A percentile compares a stretch with the other conserved stretches of the same genome.
phyloP scores from a whole-genome alignment of 202 grass and related monocot genomes.

The Cymbopogon flexuosus region DNA sequence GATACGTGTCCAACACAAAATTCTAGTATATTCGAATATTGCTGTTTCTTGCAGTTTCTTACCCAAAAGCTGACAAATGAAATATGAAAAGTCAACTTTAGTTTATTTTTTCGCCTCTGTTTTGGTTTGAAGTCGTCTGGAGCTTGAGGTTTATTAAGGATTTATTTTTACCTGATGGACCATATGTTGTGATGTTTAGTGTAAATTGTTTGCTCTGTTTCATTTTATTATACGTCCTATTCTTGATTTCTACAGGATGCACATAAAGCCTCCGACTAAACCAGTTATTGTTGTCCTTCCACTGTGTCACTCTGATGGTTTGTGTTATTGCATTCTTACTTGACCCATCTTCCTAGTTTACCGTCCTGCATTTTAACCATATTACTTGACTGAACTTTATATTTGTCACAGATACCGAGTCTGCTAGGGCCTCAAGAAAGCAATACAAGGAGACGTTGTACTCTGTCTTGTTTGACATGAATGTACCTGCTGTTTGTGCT shows the following conservation, averaged over 20 bases:
- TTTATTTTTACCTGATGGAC: not conserved
- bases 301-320: conserved; percentile 81
- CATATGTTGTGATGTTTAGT: not conserved
- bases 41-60: not conserved
- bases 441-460: conserved; percentile 76
- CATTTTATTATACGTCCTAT: not conserved
- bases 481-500: conserved; percentile 85
- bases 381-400: not conserved
- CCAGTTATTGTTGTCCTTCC: conserved; percentile 82
- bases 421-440: conserved; percentile 82
- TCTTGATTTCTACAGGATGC: conserved; percentile 56
- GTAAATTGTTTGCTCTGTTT: not conserved
- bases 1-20: no score
- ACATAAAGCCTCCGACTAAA: conserved; percentile 81
- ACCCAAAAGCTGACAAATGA: not conserved
- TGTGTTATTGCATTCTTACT: conserved; percentile 31
- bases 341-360: not conserved
- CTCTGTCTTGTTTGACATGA: conserved; percentile 91
- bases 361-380: not conserved
- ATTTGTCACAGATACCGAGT: conserved; percentile 69
- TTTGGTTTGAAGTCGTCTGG: not conserved
- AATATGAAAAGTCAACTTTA: not conserved
- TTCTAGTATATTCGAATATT: not conserved
- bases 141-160: not conserved
- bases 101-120: not conserved